phyloP scores from a whole-genome alignment of 805 yeast genomes.

The Yarrowia sp. region DNA sequence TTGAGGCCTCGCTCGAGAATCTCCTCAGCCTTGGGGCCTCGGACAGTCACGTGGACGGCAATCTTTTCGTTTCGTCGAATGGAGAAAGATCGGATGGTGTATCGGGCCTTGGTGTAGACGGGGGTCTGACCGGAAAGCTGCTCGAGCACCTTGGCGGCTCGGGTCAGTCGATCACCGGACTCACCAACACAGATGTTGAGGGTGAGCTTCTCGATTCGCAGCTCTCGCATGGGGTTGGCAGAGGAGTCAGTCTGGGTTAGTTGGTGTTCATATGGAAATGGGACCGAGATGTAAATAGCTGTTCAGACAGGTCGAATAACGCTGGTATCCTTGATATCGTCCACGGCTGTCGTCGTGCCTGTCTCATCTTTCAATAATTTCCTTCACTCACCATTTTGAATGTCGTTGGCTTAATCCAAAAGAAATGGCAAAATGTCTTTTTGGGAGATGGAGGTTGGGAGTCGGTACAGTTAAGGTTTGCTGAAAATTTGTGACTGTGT shows the following conservation, averaged over 20 bases:
- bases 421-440: constrained; percentile 33
- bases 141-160: constrained; percentile 99
- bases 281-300: too few relatives aligned
- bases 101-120: constrained; percentile 99
- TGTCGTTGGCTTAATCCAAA: constrained; percentile 39
- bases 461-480: constrained; percentile 25
- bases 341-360: not conserved
- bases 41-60: constrained; percentile 98
- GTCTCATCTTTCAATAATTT: not conserved
- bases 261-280: not conserved
- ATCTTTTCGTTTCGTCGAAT: constrained; percentile 99
- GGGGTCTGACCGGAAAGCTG: constrained; percentile 99
- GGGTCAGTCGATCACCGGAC: constrained; percentile 99
- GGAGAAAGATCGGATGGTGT: constrained; percentile 99
- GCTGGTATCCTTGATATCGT: not conserved
- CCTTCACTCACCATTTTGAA: constrained; percentile 41
- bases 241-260: constrained; percentile 49
- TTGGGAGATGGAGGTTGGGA: constrained; percentile 18
- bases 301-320: too few relatives aligned
- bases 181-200: constrained; percentile 99
- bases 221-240: constrained; percentile 94
- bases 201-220: constrained; percentile 98
- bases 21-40: constrained; percentile 99
- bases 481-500: constrained; percentile 35
- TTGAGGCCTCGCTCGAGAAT: constrained; percentile 99